phyloP scores from a whole-genome alignment of 2,329 filamentous ascomycete genomes.

The Dactylellina sp. region DNA sequence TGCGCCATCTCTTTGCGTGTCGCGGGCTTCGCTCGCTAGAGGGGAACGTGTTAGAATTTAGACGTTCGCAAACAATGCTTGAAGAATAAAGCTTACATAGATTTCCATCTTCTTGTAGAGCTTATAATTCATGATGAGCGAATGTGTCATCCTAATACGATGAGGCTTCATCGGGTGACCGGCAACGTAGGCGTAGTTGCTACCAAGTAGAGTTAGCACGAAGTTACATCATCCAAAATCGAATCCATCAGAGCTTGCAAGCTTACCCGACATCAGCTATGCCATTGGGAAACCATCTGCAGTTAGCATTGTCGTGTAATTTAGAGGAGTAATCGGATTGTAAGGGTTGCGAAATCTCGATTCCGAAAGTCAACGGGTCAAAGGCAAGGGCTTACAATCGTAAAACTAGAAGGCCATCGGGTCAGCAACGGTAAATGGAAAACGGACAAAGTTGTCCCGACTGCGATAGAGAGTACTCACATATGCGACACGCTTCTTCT shows the following conservation, averaged over 20 bases:
- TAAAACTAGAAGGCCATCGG: slow-evolving; percentile 58
- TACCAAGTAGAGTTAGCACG: slow-evolving; percentile 62
- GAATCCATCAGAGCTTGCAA: slow-evolving; percentile 12
- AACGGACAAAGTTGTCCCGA: slow-evolving; percentile 12
- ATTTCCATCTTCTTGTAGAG: slow-evolving; percentile 81
- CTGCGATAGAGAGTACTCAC: slow-evolving; percentile 51
- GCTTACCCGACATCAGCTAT: slow-evolving; percentile 61
- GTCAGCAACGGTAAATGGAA: slow-evolving; percentile 23
- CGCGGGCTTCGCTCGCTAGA: slow-evolving; percentile 70
- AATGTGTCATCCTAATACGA: slow-evolving; percentile 75
- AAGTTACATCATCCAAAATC: neutral
- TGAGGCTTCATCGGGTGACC: slow-evolving; percentile 73
- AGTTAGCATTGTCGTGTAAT: slow-evolving; percentile 42
- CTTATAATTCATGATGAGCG: slow-evolving; percentile 77
- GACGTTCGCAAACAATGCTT: slow-evolving; percentile 6
- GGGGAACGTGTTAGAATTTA: slow-evolving; percentile 24
- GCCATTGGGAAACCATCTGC: slow-evolving; percentile 12
- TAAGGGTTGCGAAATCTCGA: slow-evolving; percentile 6
- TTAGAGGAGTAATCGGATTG: neutral
- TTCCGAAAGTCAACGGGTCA: slow-evolving; percentile 22
- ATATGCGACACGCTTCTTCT: slow-evolving; percentile 60
- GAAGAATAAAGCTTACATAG: slow-evolving; percentile 67
- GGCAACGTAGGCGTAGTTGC: slow-evolving; percentile 71
- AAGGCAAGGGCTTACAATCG: slow-evolving; percentile 60
- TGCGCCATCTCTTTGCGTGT: slow-evolving; percentile 79